phyloP scores from a whole-genome alignment of 495 filamentous ascomycete genomes.

The Copromyces sp. region DNA sequence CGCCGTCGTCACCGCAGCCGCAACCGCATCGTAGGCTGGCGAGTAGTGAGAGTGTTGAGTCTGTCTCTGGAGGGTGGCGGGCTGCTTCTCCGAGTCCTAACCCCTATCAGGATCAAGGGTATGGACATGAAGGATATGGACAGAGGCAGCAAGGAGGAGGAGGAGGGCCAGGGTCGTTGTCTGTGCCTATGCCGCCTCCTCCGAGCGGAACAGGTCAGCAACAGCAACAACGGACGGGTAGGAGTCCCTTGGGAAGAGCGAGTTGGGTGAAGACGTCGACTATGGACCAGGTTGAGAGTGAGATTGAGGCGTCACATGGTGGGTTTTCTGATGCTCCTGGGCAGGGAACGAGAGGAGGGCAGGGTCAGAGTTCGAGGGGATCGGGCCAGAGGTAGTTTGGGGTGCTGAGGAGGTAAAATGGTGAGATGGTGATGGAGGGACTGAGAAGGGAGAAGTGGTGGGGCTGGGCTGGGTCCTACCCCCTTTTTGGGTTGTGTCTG shows the following conservation, averaged over 20 bases:
- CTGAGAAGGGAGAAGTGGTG: not conserved
- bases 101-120: not conserved
- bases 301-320: constrained; percentile 10
- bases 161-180: not conserved
- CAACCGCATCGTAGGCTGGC: constrained; percentile 15
- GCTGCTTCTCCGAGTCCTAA: not conserved
- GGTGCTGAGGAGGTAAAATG: not conserved
- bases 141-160: not conserved
- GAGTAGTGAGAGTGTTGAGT: constrained; percentile 22
- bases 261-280: constrained; percentile 20
- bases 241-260: constrained; percentile 26
- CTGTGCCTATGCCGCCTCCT: not conserved
- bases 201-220: not conserved
- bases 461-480: not conserved
- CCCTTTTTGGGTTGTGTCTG: not conserved
- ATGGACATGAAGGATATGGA: constrained; percentile 2
- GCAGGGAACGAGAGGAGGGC: not conserved
- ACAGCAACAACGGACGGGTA: constrained; percentile 9
- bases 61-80: not conserved
- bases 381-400: not conserved
- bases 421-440: not conserved
- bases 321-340: not conserved
- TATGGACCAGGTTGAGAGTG: constrained; percentile 20
- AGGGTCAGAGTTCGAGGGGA: not conserved
- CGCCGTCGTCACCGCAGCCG: not conserved